A percentile compares a stretch with the other conserved stretches of the same genome.
These are phyloP conservation scores for Sporothrix schenckii DNA, from an alignment of 2,329 filamentous ascomycete genomes.

Conservation along the genomic window DNA sequence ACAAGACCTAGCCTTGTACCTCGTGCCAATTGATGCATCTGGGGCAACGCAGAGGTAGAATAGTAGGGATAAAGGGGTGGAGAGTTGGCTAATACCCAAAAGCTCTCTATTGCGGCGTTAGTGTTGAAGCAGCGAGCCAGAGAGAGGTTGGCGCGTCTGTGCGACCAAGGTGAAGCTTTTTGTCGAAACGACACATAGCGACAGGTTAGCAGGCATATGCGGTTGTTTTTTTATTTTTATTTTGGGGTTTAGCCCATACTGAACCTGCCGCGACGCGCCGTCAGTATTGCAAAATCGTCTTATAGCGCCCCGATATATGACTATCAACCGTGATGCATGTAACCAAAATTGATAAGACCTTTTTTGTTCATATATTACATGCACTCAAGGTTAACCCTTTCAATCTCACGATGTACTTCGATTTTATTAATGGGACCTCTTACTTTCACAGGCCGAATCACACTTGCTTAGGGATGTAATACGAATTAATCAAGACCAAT, in stretches of 20 bases:
- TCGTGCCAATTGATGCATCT: conserved; percentile 28
- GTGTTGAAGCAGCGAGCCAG: background rate
- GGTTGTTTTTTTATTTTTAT: background rate
- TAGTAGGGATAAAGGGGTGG: background rate
- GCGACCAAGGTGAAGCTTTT: conserved; percentile 8
- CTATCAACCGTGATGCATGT: too few relatives aligned
- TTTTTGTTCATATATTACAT: too few relatives aligned
- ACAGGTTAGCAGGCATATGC: background rate
- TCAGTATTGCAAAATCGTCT: background rate
- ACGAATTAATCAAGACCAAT: too few relatives aligned
- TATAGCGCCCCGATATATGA: background rate
- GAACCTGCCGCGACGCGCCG: conserved; percentile 9
- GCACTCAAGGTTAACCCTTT: too few relatives aligned
- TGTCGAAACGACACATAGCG: background rate
- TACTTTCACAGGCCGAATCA: too few relatives aligned
- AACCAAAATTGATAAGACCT: too few relatives aligned
- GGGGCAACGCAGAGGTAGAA: background rate
- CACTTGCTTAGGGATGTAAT: too few relatives aligned
- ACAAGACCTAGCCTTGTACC: conserved; percentile 17
- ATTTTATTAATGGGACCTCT: too few relatives aligned
- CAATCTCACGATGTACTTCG: too few relatives aligned
- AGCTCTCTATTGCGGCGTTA: background rate
- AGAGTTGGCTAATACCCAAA: background rate
- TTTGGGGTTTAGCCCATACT: background rate
- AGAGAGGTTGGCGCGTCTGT: background rate